Evolutionary conservation across 1,284 basidiomycete species (phyloP).

Genomic region (Volvariella surrecta): DNA sequence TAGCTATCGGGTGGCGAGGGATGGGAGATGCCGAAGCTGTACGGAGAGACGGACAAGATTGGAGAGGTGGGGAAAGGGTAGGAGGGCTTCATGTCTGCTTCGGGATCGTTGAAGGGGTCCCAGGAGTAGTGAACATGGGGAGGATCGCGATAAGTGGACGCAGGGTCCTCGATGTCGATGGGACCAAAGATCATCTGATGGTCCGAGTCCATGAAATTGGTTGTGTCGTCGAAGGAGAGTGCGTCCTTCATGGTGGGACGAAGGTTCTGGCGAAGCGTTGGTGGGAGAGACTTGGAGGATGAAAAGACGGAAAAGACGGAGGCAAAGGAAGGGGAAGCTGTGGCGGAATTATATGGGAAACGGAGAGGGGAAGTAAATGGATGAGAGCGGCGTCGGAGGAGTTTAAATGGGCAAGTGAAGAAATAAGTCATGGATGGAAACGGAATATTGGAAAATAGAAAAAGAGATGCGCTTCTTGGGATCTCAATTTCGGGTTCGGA

Average conservation of each 20-base stretch:
- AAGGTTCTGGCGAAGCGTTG: constrained; percentile 18
- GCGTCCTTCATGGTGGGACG: constrained; percentile 28
- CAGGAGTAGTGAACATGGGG: constrained; percentile 27
- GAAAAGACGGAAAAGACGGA: constrained; percentile 18
- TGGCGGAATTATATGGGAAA: constrained; percentile 7
- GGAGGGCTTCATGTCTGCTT: constrained; percentile 26
- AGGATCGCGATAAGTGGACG: constrained; percentile 20
- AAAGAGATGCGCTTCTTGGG: no score
- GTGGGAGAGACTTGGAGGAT: constrained; percentile 26
- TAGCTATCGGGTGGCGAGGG: constrained; percentile 26
- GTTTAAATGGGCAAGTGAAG: constrained; percentile 31
- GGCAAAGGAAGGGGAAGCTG: constrained; percentile 13
- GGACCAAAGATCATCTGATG: constrained; percentile 55
- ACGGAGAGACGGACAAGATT: constrained; percentile 13
- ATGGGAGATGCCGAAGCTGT: constrained; percentile 22
- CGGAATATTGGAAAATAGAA: no score
- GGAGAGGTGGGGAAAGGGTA: constrained; percentile 20
- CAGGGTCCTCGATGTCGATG: constrained; percentile 54
- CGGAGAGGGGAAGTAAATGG: constrained; percentile 8
- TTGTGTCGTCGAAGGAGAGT: constrained; percentile 27
- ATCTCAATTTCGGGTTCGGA: no score
- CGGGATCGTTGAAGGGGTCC: constrained; percentile 33
- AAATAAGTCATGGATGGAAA: neutral
- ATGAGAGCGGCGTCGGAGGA: constrained; percentile 17
- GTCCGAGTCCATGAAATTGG: constrained; percentile 33